Percentiles rank a stretch among this genome's conserved stretches.
Conservation (phyloP, 1,139 yeast genomes). For the Scheffersomyces lignicola region DNA sequence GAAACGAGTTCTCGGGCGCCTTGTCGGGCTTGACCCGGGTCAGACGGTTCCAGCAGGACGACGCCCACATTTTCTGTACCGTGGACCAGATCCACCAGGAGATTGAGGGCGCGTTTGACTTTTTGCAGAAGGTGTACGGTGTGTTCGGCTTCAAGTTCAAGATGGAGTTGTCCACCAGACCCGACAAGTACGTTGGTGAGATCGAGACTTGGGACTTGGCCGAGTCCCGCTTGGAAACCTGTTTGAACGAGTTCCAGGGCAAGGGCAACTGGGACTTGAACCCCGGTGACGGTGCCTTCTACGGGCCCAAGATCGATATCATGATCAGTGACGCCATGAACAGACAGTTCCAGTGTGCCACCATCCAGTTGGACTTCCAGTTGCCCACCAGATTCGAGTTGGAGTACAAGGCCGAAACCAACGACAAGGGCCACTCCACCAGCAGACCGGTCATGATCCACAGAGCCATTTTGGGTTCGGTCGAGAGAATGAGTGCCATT, state of each 20-base stretch:
- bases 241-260: constrained; percentile 66
- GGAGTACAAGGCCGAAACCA: constrained; percentile 77
- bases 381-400: constrained; percentile 88
- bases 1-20: constrained; percentile 94
- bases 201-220: constrained; percentile 87
- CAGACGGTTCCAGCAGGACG: constrained; percentile 98
- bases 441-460: constrained; percentile 95
- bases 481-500: constrained; percentile 97
- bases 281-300: constrained; percentile 98
- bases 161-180: constrained; percentile 92
- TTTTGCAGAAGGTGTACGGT: constrained; percentile 77
- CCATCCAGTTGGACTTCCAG: constrained; percentile 97
- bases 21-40: constrained; percentile 87
- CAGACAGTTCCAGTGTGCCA: constrained; percentile 98
- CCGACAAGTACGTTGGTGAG: constrained; percentile 88
- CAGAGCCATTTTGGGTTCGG: constrained; percentile 96
- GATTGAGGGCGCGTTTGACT: constrained; percentile 75
- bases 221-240: constrained; percentile 71
- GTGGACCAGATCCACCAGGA: constrained; percentile 84
- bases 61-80: constrained; percentile 95
- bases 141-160: constrained; percentile 85
- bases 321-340: constrained; percentile 87
- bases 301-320: constrained; percentile 97
- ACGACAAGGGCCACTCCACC: constrained; percentile 39
- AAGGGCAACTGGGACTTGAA: constrained; percentile 87